A percentile compares a stretch with the other conserved stretches of the same genome.
Conservation (phyloP, 768 basidiomycete genomes). For the Tulasnella sp. region DNA sequence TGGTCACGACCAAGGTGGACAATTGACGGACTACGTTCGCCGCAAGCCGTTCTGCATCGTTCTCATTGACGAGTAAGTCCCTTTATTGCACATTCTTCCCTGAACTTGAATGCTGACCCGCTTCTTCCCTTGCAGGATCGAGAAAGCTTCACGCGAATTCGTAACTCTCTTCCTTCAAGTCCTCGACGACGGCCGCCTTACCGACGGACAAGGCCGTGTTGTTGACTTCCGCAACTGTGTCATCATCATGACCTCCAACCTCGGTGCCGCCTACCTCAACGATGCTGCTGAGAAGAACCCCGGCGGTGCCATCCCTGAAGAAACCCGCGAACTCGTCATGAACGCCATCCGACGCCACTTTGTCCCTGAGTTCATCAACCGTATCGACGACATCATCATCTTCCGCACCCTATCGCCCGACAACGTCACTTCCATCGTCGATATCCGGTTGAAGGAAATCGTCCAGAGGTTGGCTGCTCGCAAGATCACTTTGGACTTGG, state of each 20-base stretch:
- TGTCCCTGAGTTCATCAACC: conserved; percentile 89
- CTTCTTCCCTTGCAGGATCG: conserved; percentile 46
- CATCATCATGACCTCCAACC: conserved; percentile 92
- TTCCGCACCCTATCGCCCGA: conserved; percentile 64
- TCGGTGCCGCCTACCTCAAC: conserved; percentile 72
- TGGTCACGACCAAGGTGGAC: conserved; percentile 74
- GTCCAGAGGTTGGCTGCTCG: conserved; percentile 71
- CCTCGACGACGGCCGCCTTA: conserved; percentile 86
- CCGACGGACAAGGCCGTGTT: conserved; percentile 87
- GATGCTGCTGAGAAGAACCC: conserved; percentile 54
- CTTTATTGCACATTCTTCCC: conserved; percentile 24
- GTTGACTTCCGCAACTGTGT: conserved; percentile 64
- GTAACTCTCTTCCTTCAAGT: conserved; percentile 75
- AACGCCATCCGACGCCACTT: conserved; percentile 77
- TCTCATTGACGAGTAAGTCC: conserved; percentile 60
- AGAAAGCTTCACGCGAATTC: conserved; percentile 80
- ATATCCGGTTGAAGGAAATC: conserved; percentile 80
- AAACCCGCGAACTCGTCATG: conserved; percentile 67
- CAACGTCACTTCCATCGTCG: conserved; percentile 81
- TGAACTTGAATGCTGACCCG: conserved; percentile 31
- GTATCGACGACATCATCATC: conserved; percentile 72
- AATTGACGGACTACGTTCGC: conserved; percentile 88
- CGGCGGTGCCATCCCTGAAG: conserved; percentile 54
- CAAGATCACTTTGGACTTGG: conserved; percentile 76
- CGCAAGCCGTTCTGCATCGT: conserved; percentile 86